Evolutionary conservation across 306 rosid genomes (phyloP), one percentile per base, ranked within the genome.

Genomic region (Cajanus cajan): DNA sequence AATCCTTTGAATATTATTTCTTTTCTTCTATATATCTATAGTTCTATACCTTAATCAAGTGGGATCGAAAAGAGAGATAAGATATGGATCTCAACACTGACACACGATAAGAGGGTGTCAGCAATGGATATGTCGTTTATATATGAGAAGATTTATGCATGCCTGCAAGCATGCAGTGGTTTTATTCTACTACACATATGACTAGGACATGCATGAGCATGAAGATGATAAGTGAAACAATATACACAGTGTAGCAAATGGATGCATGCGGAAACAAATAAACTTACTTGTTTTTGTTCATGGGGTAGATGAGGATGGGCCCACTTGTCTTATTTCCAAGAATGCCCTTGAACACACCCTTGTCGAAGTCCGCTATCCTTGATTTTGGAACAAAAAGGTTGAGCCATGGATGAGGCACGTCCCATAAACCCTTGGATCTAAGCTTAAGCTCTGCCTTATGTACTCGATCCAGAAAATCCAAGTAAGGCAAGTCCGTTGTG

Each of bases 371-470:
- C 5, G 55, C 50, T 62, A 95, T 93, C 86, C 92, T 91, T n/a
- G 98, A 92, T 79, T 85, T 88, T 16, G 99, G 99, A 67, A 95
- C 92, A 63, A 95, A 95, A 71, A 95, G 92, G 89, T 93, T 95
- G 64, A 95, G 93, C 98, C 99, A 92, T n/a, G 99, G 99, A 77
- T 95, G 99, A 2, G 99, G 91, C 4, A 95, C 92, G 16, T 92
- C 97, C 99, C 99, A 95, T 50, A 95, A 67, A 4, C 91, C 94
- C 85, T 95, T 91, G 76, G 96, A 82, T 55, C 93, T 91, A 76
- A 95, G 97, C 82, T 95, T 95, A 55, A 90, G 75, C 89, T 95
- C 99, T 58, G 97, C 93, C 85, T 86, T 93, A 78, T 91, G 98
- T 39, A 95, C 99, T 71, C 99, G 91, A 89, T 95, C 91, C 78